Conservation (phyloP, 306 rosid genomes). For the Styphnolobium japonicum region DNA sequence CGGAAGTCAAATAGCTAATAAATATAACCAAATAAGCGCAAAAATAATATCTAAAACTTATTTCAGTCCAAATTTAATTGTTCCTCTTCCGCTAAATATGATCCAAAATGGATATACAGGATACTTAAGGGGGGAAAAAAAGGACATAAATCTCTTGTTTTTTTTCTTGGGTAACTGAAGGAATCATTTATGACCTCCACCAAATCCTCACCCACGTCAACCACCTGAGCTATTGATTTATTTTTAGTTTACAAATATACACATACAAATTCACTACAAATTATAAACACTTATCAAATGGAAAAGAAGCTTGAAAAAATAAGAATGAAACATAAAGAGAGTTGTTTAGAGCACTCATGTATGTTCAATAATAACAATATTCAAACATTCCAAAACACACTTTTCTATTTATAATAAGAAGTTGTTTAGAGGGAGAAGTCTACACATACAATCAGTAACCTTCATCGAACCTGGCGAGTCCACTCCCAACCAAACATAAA, state of each 20-base stretch:
- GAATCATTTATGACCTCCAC: conserved; percentile 11
- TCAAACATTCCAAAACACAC: neutral
- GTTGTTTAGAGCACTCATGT: neutral
- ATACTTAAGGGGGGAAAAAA: neutral
- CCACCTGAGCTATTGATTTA: neutral
- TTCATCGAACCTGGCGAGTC: conserved; percentile 86
- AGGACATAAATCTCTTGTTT: neutral
- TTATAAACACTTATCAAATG: conserved; percentile 18
- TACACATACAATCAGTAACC: conserved; percentile 91
- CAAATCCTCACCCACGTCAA: conserved; percentile 12
- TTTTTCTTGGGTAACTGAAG: neutral
- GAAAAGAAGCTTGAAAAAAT: conserved; percentile 18
- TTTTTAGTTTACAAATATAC: neutral
- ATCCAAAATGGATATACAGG: neutral
- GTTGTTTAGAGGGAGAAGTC: conserved; percentile 37
- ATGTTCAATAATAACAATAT: conserved; percentile 15
- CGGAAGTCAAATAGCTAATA: neutral
- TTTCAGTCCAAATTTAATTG: conserved; percentile 13
- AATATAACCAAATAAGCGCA: neutral
- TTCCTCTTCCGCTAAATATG: neutral
- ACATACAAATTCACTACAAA: conserved; percentile 9
- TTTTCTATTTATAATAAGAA: conserved; percentile 6
- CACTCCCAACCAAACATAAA: conserved; percentile 94
- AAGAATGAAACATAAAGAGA: neutral
- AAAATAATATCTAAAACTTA: conserved; percentile 2